Conservation (phyloP, 2,329 filamentous ascomycete species). For the Penicillium fuscoglaucum region DNA sequence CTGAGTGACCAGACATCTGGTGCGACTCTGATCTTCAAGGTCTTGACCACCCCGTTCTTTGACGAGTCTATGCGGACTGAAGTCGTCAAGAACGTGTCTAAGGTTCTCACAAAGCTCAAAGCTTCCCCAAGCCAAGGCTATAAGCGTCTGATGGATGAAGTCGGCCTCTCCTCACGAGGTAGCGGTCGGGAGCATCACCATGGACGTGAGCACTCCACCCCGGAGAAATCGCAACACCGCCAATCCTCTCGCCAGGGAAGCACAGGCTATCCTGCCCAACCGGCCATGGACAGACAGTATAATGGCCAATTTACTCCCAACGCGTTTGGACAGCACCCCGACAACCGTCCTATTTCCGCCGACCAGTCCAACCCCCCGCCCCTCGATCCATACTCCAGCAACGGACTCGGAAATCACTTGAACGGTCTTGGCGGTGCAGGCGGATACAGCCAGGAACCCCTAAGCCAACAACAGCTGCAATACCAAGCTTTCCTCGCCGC, state of each 20-base stretch:
- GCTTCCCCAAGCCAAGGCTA: slow-evolving; percentile 93
- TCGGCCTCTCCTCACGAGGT: slow-evolving; percentile 69
- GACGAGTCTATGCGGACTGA: slow-evolving; percentile 86
- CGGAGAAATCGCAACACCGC: slow-evolving; percentile 46
- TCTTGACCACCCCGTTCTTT: slow-evolving; percentile 94
- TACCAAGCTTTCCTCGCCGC: slow-evolving; percentile 58
- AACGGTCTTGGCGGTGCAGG: slow-evolving; percentile 32
- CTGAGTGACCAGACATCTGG: slow-evolving; percentile 88
- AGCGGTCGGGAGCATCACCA: slow-evolving; percentile 43
- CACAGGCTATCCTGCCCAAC: slow-evolving; percentile 38
- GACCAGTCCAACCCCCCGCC: slow-evolving; percentile 36
- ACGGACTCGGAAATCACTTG: slow-evolving; percentile 30
- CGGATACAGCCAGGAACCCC: slow-evolving; percentile 42
- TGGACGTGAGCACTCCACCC: slow-evolving; percentile 40
- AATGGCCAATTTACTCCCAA: slow-evolving; percentile 41
- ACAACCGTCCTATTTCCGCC: slow-evolving; percentile 41
- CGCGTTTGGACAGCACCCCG: slow-evolving; percentile 38
- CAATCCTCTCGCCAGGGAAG: slow-evolving; percentile 45
- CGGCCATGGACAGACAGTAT: slow-evolving; percentile 45
- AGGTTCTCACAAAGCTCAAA: slow-evolving; percentile 84
- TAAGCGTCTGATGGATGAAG: slow-evolving; percentile 98
- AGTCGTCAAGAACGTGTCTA: slow-evolving; percentile 88
- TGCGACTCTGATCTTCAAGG: slow-evolving; percentile 96
- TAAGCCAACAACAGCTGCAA: slow-evolving; percentile 55
- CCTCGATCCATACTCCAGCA: slow-evolving; percentile 43